Conservation (phyloP, 179 eudicot genomes). For the Sideroxylon spinosum region DNA sequence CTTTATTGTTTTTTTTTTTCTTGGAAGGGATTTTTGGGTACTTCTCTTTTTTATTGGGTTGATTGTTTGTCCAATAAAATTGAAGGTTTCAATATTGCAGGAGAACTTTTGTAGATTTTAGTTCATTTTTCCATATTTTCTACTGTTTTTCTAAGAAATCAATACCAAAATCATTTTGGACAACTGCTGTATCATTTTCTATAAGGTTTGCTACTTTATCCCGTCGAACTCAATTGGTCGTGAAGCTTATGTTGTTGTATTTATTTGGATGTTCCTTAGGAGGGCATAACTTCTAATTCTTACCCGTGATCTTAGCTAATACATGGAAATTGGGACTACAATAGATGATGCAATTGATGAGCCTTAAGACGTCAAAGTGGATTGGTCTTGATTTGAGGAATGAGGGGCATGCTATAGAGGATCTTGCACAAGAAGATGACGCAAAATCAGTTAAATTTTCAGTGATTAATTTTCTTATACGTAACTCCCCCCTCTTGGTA, state of each 20-base stretch:
- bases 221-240: background rate
- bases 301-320: conserved; percentile 82
- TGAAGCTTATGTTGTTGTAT: conserved; percentile 8
- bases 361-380: conserved; percentile 97
- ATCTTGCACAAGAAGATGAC: conserved; percentile 91
- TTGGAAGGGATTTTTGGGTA: too few relatives aligned
- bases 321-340: conserved; percentile 87
- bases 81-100: too few relatives aligned
- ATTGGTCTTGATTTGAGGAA: conserved; percentile 96
- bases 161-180: background rate
- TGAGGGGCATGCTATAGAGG: conserved; percentile 95
- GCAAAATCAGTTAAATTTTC: conserved; percentile 57
- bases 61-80: too few relatives aligned
- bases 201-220: background rate
- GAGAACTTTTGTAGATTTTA: background rate
- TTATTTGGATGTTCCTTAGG: conserved; percentile 39
- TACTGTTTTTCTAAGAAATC: background rate
- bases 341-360: conserved; percentile 99
- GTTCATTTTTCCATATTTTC: too few relatives aligned
- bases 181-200: background rate
- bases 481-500: background rate
- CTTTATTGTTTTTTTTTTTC: too few relatives aligned
- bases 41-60: too few relatives aligned
- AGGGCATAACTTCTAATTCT: conserved; percentile 94
- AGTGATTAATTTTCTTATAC: conserved; percentile 35